These are phyloP conservation scores for Antarctomyces pellizariae DNA, from an alignment of 495 filamentous ascomycete species.

Conservation along the genomic window DNA sequence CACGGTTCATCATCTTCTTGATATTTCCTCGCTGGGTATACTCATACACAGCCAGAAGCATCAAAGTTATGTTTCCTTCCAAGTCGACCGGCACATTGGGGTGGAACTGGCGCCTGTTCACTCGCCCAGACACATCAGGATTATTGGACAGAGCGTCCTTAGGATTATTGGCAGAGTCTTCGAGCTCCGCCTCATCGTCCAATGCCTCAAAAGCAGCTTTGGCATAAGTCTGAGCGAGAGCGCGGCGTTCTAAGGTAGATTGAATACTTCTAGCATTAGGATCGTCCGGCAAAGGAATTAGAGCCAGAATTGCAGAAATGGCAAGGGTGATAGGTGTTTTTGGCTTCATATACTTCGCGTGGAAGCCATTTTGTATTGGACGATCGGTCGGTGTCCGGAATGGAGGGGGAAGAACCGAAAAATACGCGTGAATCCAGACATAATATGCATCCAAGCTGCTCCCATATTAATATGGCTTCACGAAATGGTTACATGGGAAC, in stretches of 20 bases:
- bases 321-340: constrained; percentile 29
- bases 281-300: constrained; percentile 30
- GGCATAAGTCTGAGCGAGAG: constrained; percentile 29
- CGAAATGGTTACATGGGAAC: constrained; percentile 1
- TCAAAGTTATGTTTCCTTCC: constrained; percentile 29
- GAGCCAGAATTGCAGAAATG: constrained; percentile 28
- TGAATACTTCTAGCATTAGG: constrained; percentile 19
- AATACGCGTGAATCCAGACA: constrained; percentile 32
- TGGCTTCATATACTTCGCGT: constrained; percentile 22
- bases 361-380: constrained; percentile 13
- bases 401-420: constrained; percentile 32
- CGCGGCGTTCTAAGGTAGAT: constrained; percentile 25
- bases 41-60: constrained; percentile 34
- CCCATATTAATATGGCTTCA: constrained; percentile 9
- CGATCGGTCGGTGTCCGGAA: constrained; percentile 4
- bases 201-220: constrained; percentile 28
- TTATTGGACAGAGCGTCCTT: constrained; percentile 24
- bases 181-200: constrained; percentile 31
- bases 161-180: constrained; percentile 27
- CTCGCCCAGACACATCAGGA: too few relatives aligned
- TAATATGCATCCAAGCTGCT: constrained; percentile 34
- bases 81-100: constrained; percentile 25
- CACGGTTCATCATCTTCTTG: constrained; percentile 34
- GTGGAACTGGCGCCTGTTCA: constrained; percentile 26
- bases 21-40: constrained; percentile 37